Evolutionary conservation across 371 early-diverging fungal species (phyloP).

Genomic region (Haplosporangium sp.): DNA sequence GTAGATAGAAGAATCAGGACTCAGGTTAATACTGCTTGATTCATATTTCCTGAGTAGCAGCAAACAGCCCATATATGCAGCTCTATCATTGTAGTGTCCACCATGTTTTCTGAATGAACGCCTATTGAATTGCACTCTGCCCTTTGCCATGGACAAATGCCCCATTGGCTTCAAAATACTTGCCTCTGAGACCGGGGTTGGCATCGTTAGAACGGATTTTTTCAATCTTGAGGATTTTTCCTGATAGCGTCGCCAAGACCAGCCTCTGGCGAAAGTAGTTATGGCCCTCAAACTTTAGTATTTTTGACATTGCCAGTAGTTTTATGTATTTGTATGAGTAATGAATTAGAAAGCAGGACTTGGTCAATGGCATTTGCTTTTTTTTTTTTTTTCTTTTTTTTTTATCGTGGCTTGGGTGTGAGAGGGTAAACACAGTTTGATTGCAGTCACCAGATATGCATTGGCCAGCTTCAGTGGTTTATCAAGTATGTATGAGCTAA

Average conservation of each 20-base stretch:
- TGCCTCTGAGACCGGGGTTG: conserved; percentile 88
- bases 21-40: neutral
- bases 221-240: conserved; percentile 86
- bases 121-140: too few relatives aligned
- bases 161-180: neutral
- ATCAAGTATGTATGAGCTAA: neutral
- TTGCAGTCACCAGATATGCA: neutral
- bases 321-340: neutral
- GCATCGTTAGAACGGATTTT: conserved; percentile 89
- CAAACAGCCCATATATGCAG: neutral
- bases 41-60: too few relatives aligned
- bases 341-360: neutral
- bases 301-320: conserved; percentile 36
- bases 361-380: neutral
- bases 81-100: neutral
- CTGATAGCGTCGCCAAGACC: conserved; percentile 91
- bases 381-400: conserved; percentile 18
- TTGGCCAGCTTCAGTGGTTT: neutral
- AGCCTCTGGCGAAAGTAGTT: conserved; percentile 89
- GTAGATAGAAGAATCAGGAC: neutral
- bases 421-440: neutral
- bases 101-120: too few relatives aligned
- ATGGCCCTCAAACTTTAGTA: conserved; percentile 79
- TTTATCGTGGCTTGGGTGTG: conserved; percentile 21
- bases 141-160: neutral